Conservation (phyloP, 2,329 filamentous ascomycete genomes). For the Talaromyces sp. region DNA sequence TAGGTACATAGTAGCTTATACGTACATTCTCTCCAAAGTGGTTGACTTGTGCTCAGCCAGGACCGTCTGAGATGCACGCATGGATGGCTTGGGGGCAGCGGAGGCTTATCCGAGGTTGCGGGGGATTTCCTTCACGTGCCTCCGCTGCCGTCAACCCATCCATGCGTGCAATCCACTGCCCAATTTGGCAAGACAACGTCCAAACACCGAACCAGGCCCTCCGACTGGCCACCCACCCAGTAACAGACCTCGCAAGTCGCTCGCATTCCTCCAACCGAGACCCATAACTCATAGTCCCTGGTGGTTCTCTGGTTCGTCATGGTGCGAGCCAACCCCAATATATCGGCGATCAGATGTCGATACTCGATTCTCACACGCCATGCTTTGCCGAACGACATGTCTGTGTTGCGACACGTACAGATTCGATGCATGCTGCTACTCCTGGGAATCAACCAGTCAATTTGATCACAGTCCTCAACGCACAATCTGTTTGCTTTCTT, state of each 20-base stretch:
- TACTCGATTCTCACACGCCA: neutral
- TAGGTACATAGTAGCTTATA: neutral
- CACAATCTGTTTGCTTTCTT: neutral
- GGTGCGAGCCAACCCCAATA: neutral
- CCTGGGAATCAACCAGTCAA: neutral
- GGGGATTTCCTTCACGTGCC: neutral
- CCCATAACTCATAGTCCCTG: no score
- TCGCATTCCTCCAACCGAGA: neutral
- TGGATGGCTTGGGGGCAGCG: neutral
- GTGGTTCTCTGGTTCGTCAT: neutral
- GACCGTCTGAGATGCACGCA: neutral
- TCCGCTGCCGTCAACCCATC: no score
- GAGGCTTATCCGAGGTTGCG: conserved; percentile 1
- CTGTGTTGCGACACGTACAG: neutral
- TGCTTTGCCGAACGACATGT: neutral
- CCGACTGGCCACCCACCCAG: neutral
- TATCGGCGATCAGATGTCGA: neutral
- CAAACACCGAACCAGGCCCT: neutral
- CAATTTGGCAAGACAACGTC: neutral
- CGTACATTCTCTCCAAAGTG: neutral
- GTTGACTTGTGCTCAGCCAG: neutral
- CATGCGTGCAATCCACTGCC: neutral
- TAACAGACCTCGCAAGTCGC: neutral
- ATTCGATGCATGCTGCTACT: neutral
- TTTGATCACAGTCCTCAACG: neutral